These are phyloP conservation scores for Batkoa obscura DNA, from an alignment of 371 early-diverging fungal genomes.

Conservation along the genomic window DNA sequence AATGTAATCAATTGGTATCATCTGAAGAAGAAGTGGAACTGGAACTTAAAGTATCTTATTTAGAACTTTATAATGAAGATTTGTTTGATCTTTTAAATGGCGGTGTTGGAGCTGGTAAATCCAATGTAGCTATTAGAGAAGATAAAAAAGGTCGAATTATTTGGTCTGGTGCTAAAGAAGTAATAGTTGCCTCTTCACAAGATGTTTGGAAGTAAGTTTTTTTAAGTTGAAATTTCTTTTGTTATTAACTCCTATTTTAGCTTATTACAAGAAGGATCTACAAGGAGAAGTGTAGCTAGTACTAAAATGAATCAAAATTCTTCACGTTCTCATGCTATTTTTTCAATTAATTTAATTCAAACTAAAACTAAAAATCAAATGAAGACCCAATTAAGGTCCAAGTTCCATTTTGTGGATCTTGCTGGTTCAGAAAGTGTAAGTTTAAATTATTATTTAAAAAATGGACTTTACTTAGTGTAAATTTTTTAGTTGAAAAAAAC, in stretches of 20 bases:
- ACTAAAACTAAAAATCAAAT: neutral
- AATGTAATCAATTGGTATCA: no score
- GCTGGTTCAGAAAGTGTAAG: constrained; percentile 65
- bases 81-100: constrained; percentile 54
- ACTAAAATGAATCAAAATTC: constrained; percentile 94
- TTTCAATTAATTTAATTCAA: constrained; percentile 38
- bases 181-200: constrained; percentile 41
- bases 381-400: constrained; percentile 27
- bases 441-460: no score
- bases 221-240: no score
- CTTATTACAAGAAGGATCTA: constrained; percentile 32
- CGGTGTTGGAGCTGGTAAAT: neutral
- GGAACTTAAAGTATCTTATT: constrained; percentile 33
- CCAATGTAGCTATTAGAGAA: constrained; percentile 43
- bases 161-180: constrained; percentile 78
- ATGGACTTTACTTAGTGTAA: no score
- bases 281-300: constrained; percentile 77
- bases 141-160: constrained; percentile 71
- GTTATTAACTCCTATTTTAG: neutral
- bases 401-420: constrained; percentile 91
- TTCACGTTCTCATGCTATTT: constrained; percentile 96
- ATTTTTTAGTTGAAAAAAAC: constrained; percentile 60
- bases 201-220: constrained; percentile 21
- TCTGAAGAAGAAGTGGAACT: constrained; percentile 14
- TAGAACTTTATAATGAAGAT: constrained; percentile 97